These are phyloP conservation scores for Hansenula anomala DNA, from an alignment of 1,139 yeast genomes.

Conservation along the genomic window DNA sequence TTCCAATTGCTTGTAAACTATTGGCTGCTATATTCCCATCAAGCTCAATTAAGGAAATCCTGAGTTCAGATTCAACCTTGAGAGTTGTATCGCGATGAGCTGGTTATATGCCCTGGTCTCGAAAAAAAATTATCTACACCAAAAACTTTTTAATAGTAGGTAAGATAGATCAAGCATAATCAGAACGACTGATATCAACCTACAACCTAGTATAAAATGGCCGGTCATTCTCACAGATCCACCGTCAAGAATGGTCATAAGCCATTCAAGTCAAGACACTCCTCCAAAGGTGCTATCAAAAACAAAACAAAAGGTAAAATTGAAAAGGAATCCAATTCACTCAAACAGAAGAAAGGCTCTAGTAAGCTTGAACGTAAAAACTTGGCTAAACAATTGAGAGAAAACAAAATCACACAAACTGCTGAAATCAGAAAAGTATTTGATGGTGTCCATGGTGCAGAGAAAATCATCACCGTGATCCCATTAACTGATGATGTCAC, in stretches of 20 bases:
- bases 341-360: conserved; percentile 39
- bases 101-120: neutral
- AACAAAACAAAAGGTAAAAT: conserved; percentile 82
- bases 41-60: too few species aligned
- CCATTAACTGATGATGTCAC: conserved; percentile 73
- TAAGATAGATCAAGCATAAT: neutral
- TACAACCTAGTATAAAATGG: too few species aligned
- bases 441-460: conserved; percentile 76
- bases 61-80: too few species aligned
- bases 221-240: conserved; percentile 74
- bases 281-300: conserved; percentile 85
- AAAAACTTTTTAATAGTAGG: neutral
- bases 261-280: conserved; percentile 85
- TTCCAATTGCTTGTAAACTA: too few species aligned
- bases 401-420: conserved; percentile 59
- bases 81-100: neutral
- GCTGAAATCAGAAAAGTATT: conserved; percentile 54
- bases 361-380: conserved; percentile 78
- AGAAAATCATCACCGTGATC: conserved; percentile 75
- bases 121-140: neutral
- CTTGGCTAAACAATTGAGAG: conserved; percentile 70
- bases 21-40: too few species aligned
- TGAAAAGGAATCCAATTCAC: conserved; percentile 48
- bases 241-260: conserved; percentile 82
- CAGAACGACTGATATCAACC: neutral